Percentiles rank a stretch among this genome's conserved stretches.
Evolutionary conservation across 1,139 yeast species (phyloP).

Genomic region (Blastobotrys illinoisensis): DNA sequence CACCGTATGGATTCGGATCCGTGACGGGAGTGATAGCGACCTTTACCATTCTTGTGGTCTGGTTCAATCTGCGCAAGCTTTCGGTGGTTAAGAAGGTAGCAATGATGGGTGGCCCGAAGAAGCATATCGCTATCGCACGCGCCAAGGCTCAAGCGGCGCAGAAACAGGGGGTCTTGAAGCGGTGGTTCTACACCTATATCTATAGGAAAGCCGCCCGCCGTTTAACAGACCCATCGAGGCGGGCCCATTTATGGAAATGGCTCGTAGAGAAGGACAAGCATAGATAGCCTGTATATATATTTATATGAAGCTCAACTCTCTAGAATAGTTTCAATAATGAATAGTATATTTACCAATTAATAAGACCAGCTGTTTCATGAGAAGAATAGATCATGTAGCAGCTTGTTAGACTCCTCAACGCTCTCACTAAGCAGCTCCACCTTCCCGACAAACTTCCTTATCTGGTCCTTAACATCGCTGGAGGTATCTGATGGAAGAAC

Average conservation of each 20-base stretch:
- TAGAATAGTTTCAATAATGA: too few relatives aligned
- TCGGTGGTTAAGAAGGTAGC: slow-evolving; percentile 42
- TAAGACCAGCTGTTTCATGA: neutral
- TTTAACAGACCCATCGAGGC: neutral
- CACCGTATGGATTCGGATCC: slow-evolving; percentile 54
- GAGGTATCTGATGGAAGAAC: slow-evolving; percentile 24
- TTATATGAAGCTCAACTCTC: neutral
- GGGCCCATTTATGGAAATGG: slow-evolving; percentile 10
- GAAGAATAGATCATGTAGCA: slow-evolving; percentile 17
- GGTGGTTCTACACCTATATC: neutral
- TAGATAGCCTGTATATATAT: neutral
- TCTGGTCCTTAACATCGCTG: slow-evolving; percentile 15
- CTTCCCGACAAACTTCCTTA: slow-evolving; percentile 25
- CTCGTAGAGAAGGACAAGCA: slow-evolving; percentile 8
- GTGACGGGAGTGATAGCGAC: slow-evolving; percentile 46
- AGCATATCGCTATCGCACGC: neutral
- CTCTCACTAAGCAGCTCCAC: slow-evolving; percentile 17
- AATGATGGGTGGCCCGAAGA: slow-evolving; percentile 26
- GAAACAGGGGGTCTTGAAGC: neutral
- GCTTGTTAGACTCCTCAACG: slow-evolving; percentile 14
- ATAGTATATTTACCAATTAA: too few relatives aligned
- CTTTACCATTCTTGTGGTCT: slow-evolving; percentile 35
- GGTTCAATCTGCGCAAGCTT: slow-evolving; percentile 35
- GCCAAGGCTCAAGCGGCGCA: neutral
- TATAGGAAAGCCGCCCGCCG: neutral